Evolutionary conservation across 495 filamentous ascomycete genomes (phyloP), one percentile per base, ranked within the genome.

Genomic region (Hypoxylon rickii): DNA sequence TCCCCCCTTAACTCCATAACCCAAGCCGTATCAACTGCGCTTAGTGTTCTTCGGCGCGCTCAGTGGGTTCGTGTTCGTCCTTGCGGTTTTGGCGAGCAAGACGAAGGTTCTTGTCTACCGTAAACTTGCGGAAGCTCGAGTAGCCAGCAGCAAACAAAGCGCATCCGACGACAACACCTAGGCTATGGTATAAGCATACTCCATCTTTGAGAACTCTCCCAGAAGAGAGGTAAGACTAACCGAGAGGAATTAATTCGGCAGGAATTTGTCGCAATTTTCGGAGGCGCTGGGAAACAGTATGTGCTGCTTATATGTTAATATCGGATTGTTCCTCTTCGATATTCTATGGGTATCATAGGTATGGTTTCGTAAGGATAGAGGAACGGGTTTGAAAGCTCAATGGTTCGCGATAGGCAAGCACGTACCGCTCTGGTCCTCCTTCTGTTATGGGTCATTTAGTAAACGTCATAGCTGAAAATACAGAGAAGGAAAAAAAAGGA

Each of bases 211-310:
- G 32, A 34, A 12, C 4, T 13, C 39, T 5, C 6, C 31, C 1
- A 13, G 10, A 16, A 29, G 48, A 15, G 12, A 45, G 32, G 21
- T 64, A 42, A n/a, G 50, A 79, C 85, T 72, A 87, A 96, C 92
- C 90, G 61, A 99, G 84, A 64, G 94, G 94, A 66, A 93, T 84
- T 84, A 99, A 81, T 81, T 99, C 94, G 42, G 92, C 85, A 54
- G 94, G 94, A 68, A 96, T 85, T 78, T 83, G 84, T 83, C 88
- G 90, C 54, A 97, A 76, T 58, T 80, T 83, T 65, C 94, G 87
- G 55, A 99, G 79, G 64, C 95, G 88, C 79, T 99, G 94, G 39
- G 94, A 97, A 76, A 99, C 87, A 52, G 94, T 97, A 79, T 97
- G 94, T 70, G 90, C 94, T 98, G 64, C 60, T 32, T 21, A 37